These are phyloP conservation scores for Amniculicola lignicola DNA, from an alignment of 495 filamentous ascomycete species.

Conservation along the genomic window DNA sequence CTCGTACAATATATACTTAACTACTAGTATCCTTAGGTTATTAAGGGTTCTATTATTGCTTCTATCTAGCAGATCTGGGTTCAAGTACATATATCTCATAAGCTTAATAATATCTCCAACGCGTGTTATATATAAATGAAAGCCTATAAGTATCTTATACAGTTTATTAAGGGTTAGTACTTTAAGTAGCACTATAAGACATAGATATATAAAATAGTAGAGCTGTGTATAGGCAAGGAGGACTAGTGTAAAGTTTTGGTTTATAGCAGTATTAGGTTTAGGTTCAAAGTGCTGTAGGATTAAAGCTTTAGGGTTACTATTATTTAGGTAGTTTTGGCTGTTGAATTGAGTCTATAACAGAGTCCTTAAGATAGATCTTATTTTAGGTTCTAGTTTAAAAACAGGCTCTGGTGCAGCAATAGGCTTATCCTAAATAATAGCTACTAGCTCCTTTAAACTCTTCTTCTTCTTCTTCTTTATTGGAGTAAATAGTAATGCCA, in stretches of 20 bases:
- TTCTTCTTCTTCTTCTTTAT: background rate
- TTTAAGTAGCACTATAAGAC: slow-evolving; percentile 32
- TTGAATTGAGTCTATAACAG: background rate
- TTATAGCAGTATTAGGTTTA: slow-evolving; percentile 2
- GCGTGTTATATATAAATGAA: slow-evolving; percentile 25
- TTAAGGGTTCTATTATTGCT: slow-evolving; percentile 3
- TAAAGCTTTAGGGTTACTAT: slow-evolving; percentile 6
- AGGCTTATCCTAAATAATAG: too few relatives aligned
- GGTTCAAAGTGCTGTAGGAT: background rate
- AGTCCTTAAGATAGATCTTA: background rate
- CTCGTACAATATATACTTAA: slow-evolving; percentile 25
- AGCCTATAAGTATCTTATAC: slow-evolving; percentile 33
- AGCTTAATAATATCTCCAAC: slow-evolving; percentile 33
- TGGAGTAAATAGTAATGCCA: background rate
- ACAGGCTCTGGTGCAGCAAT: too few relatives aligned
- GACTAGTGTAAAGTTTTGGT: slow-evolving; percentile 33
- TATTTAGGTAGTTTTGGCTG: slow-evolving; percentile 6
- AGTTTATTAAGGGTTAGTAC: slow-evolving; percentile 35
- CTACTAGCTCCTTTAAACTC: background rate
- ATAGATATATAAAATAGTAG: slow-evolving; percentile 28
- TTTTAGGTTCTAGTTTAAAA: background rate
- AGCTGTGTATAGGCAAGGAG: slow-evolving; percentile 36
- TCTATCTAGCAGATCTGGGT: slow-evolving; percentile 16
- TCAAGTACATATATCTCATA: slow-evolving; percentile 31
- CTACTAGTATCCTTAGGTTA: slow-evolving; percentile 17